phyloP scores from a whole-genome alignment of 805 yeast genomes.

The Myxozyma melibiosi region DNA sequence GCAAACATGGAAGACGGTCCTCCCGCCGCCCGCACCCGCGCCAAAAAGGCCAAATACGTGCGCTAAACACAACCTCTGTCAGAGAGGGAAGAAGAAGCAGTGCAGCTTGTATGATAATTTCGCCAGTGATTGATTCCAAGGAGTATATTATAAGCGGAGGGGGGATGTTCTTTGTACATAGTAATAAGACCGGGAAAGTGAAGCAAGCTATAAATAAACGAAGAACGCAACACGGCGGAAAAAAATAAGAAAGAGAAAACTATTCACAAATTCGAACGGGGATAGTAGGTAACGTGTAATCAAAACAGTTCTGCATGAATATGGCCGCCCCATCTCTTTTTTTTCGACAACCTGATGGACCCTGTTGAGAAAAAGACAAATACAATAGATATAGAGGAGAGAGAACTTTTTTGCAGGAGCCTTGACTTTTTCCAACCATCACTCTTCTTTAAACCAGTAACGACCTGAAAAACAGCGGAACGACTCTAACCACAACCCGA shows the following conservation, averaged over 20 bases:
- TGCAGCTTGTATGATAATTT: constrained; percentile 3
- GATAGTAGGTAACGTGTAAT: too few species aligned
- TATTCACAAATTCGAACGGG: too few species aligned
- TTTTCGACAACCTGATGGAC: too few species aligned
- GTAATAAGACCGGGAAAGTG: neutral
- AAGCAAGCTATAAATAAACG: neutral
- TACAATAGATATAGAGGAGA: neutral
- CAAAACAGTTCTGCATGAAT: too few species aligned
- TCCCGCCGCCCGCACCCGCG: constrained; percentile 6
- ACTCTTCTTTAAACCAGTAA: too few species aligned
- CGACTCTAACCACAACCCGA: too few species aligned
- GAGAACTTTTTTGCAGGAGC: neutral
- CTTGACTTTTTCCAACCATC: too few species aligned
- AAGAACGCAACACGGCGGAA: neutral
- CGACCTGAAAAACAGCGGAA: too few species aligned
- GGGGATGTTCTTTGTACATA: neutral
- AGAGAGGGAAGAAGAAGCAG: neutral
- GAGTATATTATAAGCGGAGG: neutral
- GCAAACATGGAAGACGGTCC: constrained; percentile 2
- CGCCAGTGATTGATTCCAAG: neutral
- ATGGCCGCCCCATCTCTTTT: too few species aligned
- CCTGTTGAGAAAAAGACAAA: too few species aligned
- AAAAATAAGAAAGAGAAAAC: neutral
- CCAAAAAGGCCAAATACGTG: constrained; percentile 17
- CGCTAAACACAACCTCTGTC: neutral